Percentiles rank a stretch among this genome's conserved stretches.
Evolutionary conservation across 2,329 filamentous ascomycete genomes (phyloP).

Genomic region (Hypoxylon sp.): DNA sequence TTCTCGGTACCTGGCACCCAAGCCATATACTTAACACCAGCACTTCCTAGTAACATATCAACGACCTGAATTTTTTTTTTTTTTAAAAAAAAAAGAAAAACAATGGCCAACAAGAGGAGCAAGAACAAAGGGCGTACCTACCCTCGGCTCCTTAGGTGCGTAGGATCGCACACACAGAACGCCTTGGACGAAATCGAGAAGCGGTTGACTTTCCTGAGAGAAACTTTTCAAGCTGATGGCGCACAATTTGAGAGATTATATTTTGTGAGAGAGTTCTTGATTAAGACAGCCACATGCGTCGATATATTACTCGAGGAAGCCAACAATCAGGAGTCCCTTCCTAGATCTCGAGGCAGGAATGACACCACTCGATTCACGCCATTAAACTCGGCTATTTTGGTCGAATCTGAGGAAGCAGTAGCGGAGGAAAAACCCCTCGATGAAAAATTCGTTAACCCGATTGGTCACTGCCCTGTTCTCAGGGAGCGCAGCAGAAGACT

Average conservation of each 20-base stretch:
- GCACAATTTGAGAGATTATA: neutral
- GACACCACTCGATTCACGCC: neutral
- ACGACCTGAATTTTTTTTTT: neutral
- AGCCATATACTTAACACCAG: neutral
- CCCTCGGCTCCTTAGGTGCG: neutral
- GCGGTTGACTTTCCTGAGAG: neutral
- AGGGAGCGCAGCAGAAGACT: constrained; percentile 1
- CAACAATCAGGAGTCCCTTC: neutral
- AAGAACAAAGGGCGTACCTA: neutral
- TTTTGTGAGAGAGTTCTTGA: neutral
- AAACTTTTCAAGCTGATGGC: neutral
- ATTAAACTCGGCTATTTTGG: neutral
- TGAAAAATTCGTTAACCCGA: neutral
- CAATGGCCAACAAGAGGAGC: neutral
- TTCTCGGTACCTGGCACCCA: neutral
- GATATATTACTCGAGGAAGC: neutral
- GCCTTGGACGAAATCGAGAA: neutral
- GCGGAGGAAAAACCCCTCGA: neutral
- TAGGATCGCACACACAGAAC: neutral
- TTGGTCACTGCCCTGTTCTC: neutral
- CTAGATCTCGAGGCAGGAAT: neutral
- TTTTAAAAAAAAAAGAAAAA: no score
- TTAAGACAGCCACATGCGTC: no score
- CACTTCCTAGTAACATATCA: neutral
- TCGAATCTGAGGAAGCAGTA: neutral